These are phyloP conservation scores for Echinochloa phyllopogon DNA, from an alignment of 176 grass and related monocot species.

Conservation along the genomic window DNA sequence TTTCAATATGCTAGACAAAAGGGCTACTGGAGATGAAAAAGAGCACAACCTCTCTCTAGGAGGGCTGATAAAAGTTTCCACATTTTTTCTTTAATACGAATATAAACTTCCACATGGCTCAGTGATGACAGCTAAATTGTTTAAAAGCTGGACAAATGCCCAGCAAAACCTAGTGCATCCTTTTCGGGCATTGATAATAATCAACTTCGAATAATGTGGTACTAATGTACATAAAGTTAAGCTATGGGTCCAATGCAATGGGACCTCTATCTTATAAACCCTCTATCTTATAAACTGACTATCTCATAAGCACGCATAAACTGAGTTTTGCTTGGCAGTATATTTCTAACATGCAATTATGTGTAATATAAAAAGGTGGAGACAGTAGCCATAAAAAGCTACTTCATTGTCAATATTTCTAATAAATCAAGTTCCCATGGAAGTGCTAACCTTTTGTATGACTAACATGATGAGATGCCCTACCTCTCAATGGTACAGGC, in stretches of 20 bases:
- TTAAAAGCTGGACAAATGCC: conserved; percentile 23
- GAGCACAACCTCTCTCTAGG: not conserved
- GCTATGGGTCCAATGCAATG: not conserved
- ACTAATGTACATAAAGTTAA: not conserved
- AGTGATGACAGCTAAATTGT: conserved; percentile 11
- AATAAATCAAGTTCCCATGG: not conserved
- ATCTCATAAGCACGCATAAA: not conserved
- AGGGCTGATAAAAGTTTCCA: not conserved
- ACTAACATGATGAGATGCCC: conserved; percentile 40
- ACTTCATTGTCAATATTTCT: conserved; percentile 23
- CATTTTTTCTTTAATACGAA: no score
- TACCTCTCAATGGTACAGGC: not conserved
- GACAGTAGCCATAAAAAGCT: conserved; percentile 4
- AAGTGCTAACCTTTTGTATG: conserved; percentile 54
- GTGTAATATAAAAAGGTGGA: not conserved
- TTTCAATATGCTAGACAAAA: conserved; percentile 20
- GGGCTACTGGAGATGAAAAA: not conserved
- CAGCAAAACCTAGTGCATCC: not conserved
- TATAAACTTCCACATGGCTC: not conserved
- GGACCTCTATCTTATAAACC: not conserved
- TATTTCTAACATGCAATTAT: not conserved
- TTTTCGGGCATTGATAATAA: not conserved
- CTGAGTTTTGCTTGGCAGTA: not conserved
- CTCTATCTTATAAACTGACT: not conserved
- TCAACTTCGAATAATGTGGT: conserved; percentile 3